Evolutionary conservation across 2,329 filamentous ascomycete genomes (phyloP).

Genomic region (Calonectria pteridis): DNA sequence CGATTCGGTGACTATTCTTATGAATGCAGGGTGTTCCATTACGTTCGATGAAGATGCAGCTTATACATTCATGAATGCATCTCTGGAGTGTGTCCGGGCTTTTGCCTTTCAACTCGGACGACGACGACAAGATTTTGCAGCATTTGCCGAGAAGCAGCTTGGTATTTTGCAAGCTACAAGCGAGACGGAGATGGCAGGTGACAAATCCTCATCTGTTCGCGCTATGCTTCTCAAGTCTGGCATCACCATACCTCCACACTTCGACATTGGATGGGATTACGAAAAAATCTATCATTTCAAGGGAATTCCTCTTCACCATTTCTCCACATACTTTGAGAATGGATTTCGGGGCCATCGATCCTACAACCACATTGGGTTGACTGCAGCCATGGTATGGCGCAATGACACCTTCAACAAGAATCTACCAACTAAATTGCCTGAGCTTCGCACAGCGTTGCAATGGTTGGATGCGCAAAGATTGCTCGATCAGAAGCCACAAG

Average conservation of each 20-base stretch:
- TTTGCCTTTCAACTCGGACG: not conserved
- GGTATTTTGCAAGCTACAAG: not conserved
- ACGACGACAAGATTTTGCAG: not conserved
- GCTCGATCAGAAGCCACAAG: not conserved
- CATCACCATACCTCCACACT: not conserved
- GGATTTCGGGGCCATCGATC: not conserved
- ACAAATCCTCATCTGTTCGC: not conserved
- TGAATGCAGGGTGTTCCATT: not conserved
- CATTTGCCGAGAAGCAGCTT: not conserved
- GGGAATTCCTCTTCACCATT: not conserved
- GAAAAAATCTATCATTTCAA: not conserved
- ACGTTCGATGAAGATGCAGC: not conserved
- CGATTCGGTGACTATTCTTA: not conserved
- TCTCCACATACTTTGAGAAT: not conserved
- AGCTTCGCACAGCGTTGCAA: not conserved
- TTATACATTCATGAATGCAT: not conserved
- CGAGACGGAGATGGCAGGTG: not conserved
- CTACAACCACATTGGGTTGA: not conserved
- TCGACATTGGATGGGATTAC: not conserved
- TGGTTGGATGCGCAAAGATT: not conserved
- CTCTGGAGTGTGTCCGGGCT: not conserved
- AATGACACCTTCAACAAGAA: not conserved
- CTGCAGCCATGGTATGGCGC: not conserved
- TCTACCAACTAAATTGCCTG: not conserved
- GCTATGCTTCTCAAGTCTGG: not conserved